Percentiles rank a stretch among this genome's conserved stretches.
Evolutionary conservation across 805 yeast genomes (phyloP).

Genomic region (Kurtzmaniella cleridarum): DNA sequence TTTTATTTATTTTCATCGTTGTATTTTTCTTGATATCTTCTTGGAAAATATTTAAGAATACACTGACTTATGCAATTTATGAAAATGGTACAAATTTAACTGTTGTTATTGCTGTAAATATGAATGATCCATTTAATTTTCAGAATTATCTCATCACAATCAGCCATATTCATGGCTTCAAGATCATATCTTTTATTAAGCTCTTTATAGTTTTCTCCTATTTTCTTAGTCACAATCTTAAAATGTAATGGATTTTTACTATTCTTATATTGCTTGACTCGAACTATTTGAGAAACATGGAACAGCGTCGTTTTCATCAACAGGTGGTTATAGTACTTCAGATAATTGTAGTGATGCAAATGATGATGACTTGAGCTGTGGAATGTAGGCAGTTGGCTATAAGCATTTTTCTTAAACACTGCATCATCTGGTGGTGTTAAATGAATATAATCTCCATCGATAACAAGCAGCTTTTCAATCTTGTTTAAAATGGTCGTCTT

Average conservation of each 20-base stretch:
- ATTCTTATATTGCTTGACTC: slow-evolving; percentile 64
- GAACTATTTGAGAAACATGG: slow-evolving; percentile 50
- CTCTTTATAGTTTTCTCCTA: slow-evolving; percentile 36
- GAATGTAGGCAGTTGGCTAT: slow-evolving; percentile 12
- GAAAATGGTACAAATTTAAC: background rate
- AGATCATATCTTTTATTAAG: slow-evolving; percentile 81
- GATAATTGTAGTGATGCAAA: slow-evolving; percentile 34
- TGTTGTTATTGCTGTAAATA: slow-evolving; percentile 38
- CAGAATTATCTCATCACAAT: slow-evolving; percentile 72
- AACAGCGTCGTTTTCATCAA: slow-evolving; percentile 79
- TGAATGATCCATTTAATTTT: slow-evolving; percentile 55
- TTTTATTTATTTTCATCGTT: too few relatives aligned
- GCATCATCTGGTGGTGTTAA: slow-evolving; percentile 80
- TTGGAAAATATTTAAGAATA: too few relatives aligned
- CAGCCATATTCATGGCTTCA: slow-evolving; percentile 60
- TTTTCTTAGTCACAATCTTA: slow-evolving; percentile 61
- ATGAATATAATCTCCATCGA: slow-evolving; percentile 93
- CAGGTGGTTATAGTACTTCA: slow-evolving; percentile 53
- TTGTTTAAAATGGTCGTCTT: slow-evolving; percentile 78
- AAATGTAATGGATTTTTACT: slow-evolving; percentile 69
- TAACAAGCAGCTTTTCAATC: slow-evolving; percentile 76
- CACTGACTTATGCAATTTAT: too few relatives aligned
- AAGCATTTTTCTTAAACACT: slow-evolving; percentile 30
- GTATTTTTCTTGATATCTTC: too few relatives aligned
- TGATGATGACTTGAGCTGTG: slow-evolving; percentile 23